Base-by-base conservation (phyloP, 176 grass and related monocot genomes). In the Ampelocalamus luodianensis region DNA sequence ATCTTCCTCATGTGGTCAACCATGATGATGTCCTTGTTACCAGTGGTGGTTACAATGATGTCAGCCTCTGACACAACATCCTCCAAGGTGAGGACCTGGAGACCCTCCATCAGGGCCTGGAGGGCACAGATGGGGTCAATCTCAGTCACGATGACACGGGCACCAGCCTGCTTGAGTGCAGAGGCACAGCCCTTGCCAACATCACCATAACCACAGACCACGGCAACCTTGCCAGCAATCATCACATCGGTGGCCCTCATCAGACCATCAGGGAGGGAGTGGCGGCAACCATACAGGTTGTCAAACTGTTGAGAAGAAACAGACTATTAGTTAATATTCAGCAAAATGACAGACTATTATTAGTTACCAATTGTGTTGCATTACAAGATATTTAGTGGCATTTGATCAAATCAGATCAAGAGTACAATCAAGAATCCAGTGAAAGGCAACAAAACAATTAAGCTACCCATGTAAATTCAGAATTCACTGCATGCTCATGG, bases 11-110 rank as follows among this genome's bases (percentile, higher is more conserved):
- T 98, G 91, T 98, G 80, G 63, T 92, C 93, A 5, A 98, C 96
- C 96, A 98, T 99, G 77, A 99, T 89, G 78, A 99, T 96, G 80
- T 99, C 96, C 88, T 99, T 99, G 93, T 99, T 99, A 5, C 96
- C 96, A 0, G 96, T 96, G 81, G 96, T 99, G 81, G 96, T 99
- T 20, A 99, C 93, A 0, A 99, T 96, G 82, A 99, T 99, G 37
- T 99, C 96, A 66, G 93, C 93, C 15, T 89, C 84, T 0, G 90
- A 85, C 38, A 99, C 86, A 3, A 94, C 93, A 75, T 99, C 96
- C 87, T 92, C 91, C 84, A 99, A 58, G 65, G 96, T 92, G 71
- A 94, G 96, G 75, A 99, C 84, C 78, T 90, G 91, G 75, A 96
- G 74, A 37, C 93, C 93, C 79, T 99, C 93, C 96, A 99, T 99